Base-by-base conservation (phyloP, 768 basidiomycete genomes). In the Lactifluus pinguis region DNA sequence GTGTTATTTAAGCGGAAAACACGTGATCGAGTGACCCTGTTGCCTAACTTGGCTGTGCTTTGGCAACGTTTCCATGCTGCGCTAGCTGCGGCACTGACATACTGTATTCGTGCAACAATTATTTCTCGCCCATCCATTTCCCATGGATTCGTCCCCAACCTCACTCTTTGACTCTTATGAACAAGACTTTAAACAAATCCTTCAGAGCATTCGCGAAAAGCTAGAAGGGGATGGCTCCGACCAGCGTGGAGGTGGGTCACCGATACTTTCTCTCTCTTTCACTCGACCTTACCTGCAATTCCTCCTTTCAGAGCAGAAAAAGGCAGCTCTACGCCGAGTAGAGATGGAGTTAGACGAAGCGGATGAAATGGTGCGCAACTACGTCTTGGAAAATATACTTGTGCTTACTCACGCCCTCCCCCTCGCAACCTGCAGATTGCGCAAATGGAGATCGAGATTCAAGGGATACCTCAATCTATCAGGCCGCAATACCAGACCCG, bases 381-480 rank as follows among this genome's bases (percentile, higher is more conserved):
- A 42, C 25, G 25, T n/a, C 10, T 29, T 38, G 19, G 14, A 13
- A 2, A 19, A 9, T 9, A 25, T 39, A 11, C 6, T 17, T 6
- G 6, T 19, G 9, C 29, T 32, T 32, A 38, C 51, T 25, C 38
- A 29, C 36, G 13, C 4, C 38, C 8, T 13, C 10, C 21, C 36
- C 9, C 32, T 34, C 32, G 11, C 13, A 5, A 4, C 50, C 34
- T 10, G 19, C 66, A 98, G 95, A 82, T 98, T 66, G 93, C 93
- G 50, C 97, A 99, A 82, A 97, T 99, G 95, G 95, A 98, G 76
- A 88, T 99, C 60, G 97, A 99, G 76, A 86, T 95, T 7, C 93
- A 94, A 68, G 89, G 92, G 11, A 93, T 98, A 70, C 93, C 94
- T 0, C 86, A 90, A 69, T 87, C 89, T 21, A 79, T 94, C 67